phyloP scores from a whole-genome alignment of 257 asterid genomes.

The Echites panduratus region DNA sequence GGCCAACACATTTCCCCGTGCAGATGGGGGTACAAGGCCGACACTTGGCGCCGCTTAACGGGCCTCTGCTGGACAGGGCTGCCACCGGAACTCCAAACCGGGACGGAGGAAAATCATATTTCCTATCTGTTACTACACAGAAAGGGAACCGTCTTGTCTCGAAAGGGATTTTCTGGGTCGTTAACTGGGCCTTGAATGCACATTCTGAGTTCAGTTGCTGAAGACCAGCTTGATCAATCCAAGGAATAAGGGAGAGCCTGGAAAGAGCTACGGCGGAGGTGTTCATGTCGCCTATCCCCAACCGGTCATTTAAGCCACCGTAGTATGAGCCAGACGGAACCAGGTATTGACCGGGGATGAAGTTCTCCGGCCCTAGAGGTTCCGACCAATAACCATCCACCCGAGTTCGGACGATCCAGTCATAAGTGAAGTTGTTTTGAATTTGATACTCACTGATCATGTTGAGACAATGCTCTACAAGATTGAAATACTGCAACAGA shows the following conservation, averaged over 20 bases:
- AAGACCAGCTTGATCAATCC: slow-evolving; percentile 52
- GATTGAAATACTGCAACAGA: slow-evolving; percentile 72
- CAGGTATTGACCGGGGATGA: slow-evolving; percentile 58
- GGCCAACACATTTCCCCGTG: slow-evolving; percentile 55
- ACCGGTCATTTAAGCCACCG: slow-evolving; percentile 81
- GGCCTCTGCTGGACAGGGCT: slow-evolving; percentile 69
- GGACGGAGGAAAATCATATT: slow-evolving; percentile 56
- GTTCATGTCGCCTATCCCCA: slow-evolving; percentile 79
- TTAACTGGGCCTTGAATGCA: slow-evolving; percentile 79
- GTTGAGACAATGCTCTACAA: slow-evolving; percentile 82
- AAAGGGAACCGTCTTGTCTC: slow-evolving; percentile 50
- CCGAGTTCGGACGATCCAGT: slow-evolving; percentile 84
- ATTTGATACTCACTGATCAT: slow-evolving; percentile 58
- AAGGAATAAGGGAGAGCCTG: slow-evolving; percentile 62
- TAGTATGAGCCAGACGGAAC: slow-evolving; percentile 89
- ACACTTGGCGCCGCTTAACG: slow-evolving; percentile 81
- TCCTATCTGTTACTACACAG: slow-evolving; percentile 74
- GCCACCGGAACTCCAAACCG: slow-evolving; percentile 76
- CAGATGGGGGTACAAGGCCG: slow-evolving; percentile 77
- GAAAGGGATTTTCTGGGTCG: slow-evolving; percentile 37
- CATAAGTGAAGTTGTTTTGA: slow-evolving; percentile 69
- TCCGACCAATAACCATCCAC: slow-evolving; percentile 89
- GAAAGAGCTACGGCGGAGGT: slow-evolving; percentile 79
- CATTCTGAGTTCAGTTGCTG: slow-evolving; percentile 74
- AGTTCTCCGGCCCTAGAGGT: slow-evolving; percentile 44